phyloP scores from a whole-genome alignment of 805 yeast genomes.

The Pichia thaimueangensis region DNA sequence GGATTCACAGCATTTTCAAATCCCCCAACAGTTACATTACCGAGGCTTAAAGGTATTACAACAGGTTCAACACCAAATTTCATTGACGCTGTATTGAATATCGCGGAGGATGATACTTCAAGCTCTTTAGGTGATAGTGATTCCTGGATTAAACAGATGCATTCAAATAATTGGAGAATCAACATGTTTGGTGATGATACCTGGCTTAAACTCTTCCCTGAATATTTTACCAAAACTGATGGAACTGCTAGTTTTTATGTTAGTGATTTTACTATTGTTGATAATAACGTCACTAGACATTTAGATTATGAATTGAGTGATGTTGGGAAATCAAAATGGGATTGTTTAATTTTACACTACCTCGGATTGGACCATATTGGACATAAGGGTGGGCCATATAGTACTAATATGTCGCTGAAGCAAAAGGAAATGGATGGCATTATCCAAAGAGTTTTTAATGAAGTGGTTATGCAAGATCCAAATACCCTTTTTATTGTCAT shows the following conservation, averaged over 20 bases:
- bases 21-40: conserved; percentile 96
- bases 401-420: conserved; percentile 73
- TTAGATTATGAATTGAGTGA: conserved; percentile 50
- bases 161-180: conserved; percentile 35
- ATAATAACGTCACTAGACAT: conserved; percentile 87
- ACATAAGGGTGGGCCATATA: conserved; percentile 89
- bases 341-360: conserved; percentile 80
- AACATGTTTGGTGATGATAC: conserved; percentile 97
- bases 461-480: conserved; percentile 25
- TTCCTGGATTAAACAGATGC: conserved; percentile 78
- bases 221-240: conserved; percentile 55
- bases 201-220: conserved; percentile 87
- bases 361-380: conserved; percentile 96
- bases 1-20: conserved; percentile 89
- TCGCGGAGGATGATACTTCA: conserved; percentile 80
- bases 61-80: conserved; percentile 95
- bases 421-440: conserved; percentile 82
- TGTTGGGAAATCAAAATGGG: conserved; percentile 51
- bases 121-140: conserved; percentile 69
- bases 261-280: conserved; percentile 92
- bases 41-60: conserved; percentile 86
- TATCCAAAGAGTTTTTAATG: conserved; percentile 43
- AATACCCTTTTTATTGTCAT: conserved; percentile 63
- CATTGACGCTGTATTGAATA: conserved; percentile 87
- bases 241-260: conserved; percentile 95